These are phyloP conservation scores for Eucalyptus cloeziana DNA, from an alignment of 345 rosid species.

Conservation along the genomic window DNA sequence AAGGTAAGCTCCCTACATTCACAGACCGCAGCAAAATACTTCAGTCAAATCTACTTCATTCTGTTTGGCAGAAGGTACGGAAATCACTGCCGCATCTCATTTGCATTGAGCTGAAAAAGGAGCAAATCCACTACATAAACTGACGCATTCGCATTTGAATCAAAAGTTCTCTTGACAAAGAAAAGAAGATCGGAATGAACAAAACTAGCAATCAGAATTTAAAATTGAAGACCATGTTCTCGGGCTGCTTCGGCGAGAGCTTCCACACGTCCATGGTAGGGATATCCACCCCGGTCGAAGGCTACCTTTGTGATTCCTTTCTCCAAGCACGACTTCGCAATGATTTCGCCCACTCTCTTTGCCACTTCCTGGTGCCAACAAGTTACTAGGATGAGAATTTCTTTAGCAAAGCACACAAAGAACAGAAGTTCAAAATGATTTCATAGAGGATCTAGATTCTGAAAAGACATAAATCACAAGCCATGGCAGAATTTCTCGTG, in stretches of 20 bases:
- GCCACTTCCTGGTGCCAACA: conserved; percentile 70
- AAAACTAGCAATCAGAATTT: neutral
- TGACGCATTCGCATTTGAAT: neutral
- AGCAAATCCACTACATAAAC: neutral
- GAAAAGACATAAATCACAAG: neutral
- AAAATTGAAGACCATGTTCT: conserved; percentile 66
- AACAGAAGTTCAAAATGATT: neutral
- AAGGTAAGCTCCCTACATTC: neutral
- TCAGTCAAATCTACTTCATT: neutral
- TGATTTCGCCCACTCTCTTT: conserved; percentile 66
- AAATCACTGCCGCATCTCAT: neutral
- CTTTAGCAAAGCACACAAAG: neutral
- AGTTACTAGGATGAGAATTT: neutral
- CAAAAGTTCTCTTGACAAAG: neutral
- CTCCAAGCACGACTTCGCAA: conserved; percentile 83
- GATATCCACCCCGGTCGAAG: conserved; percentile 88
- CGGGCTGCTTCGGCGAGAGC: conserved; percentile 84
- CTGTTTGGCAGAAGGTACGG: neutral
- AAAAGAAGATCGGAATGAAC: neutral
- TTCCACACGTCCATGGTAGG: conserved; percentile 79
- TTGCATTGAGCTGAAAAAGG: neutral
- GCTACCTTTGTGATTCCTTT: conserved; percentile 86
- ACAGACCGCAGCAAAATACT: neutral
- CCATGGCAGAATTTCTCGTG: neutral
- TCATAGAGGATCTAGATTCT: neutral